Evolutionary conservation across 2,329 filamentous ascomycete genomes (phyloP), one percentile per base, ranked within the genome.

Genomic region (Neonectria faginata): DNA sequence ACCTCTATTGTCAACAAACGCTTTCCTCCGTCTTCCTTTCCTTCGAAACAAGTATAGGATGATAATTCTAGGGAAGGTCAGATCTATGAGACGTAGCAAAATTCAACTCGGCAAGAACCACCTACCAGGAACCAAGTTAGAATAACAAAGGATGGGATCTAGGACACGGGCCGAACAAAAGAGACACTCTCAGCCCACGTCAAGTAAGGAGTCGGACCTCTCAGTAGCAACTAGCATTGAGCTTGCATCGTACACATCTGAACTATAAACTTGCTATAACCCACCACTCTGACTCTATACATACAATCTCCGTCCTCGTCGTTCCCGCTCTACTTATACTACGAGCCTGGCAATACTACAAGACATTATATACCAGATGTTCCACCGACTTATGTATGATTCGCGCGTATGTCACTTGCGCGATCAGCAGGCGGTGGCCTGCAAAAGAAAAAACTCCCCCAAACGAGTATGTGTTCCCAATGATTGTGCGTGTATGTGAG

Each of bases 291-390:
- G 66, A 29, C 45, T 48, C 14, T 65, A 67, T 54, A 53, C 58
- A 66, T 63, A 47, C 66, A 64, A 66, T 52, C 65, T 52, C 39
- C 14, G 16, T 31, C 39, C 42, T 20, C 48, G 7, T 64, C 33
- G 20, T n/a, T 29, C 45, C 36, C 14, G 22, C 48, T 53, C 47
- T 36, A 41, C 41, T 36, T 53, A 54, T 60, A 42, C 50, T 55
- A 69, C 62, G 63, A 64, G 51, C 51, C 64, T 65, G 64, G 58
- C 65, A 65, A 59, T 69, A 67, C 60, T 68, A 72, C 64, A 68
- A 75, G 65, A 73, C 71, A 76, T 75, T 75, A 74, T 73, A 64
- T 69, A 74, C 69, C 64, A 65, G 65, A 61, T 63, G 61, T 60
- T 58, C 29, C 56, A 53, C 57, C 57, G 56, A 41, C 51, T 9